These are phyloP conservation scores for Colletotrichum salicis DNA, from an alignment of 2,329 filamentous ascomycete species.

Conservation along the genomic window DNA sequence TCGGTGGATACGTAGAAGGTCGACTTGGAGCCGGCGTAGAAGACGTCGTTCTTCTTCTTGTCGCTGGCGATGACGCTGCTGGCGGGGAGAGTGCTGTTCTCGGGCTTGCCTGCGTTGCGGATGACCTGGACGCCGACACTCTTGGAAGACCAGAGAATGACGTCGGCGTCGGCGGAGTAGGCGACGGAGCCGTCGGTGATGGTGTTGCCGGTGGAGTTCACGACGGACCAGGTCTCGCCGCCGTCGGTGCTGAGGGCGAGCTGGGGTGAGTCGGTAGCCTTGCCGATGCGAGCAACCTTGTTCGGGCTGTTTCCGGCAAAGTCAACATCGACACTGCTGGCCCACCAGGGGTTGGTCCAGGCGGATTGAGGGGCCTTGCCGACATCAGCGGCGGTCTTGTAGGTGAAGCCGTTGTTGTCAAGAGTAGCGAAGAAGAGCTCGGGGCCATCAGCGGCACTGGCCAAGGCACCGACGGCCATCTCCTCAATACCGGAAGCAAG, in stretches of 20 bases:
- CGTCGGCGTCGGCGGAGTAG: slow-evolving; percentile 61
- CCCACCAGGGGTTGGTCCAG: slow-evolving; percentile 60
- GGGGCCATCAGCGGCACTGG: slow-evolving; percentile 59
- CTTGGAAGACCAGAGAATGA: slow-evolving; percentile 58
- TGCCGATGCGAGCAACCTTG: slow-evolving; percentile 62
- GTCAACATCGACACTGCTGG: slow-evolving; percentile 57
- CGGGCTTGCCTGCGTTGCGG: slow-evolving; percentile 53
- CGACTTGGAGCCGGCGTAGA: slow-evolving; percentile 60
- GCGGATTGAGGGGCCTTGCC: slow-evolving; percentile 53
- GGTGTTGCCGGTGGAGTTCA: slow-evolving; percentile 57
- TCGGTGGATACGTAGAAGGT: slow-evolving; percentile 64
- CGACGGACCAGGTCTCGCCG: slow-evolving; percentile 59
- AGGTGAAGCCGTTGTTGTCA: slow-evolving; percentile 65
- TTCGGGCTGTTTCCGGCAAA: slow-evolving; percentile 58
- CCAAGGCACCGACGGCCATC: slow-evolving; percentile 59
- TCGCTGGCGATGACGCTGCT: slow-evolving; percentile 63
- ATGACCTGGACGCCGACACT: slow-evolving; percentile 55
- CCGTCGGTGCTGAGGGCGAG: slow-evolving; percentile 61
- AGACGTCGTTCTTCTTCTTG: slow-evolving; percentile 61
- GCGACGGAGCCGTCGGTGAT: slow-evolving; percentile 59
- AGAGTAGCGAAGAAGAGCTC: slow-evolving; percentile 63
- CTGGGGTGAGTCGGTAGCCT: slow-evolving; percentile 53
- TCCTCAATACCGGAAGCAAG: slow-evolving; percentile 67
- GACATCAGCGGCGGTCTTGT: slow-evolving; percentile 49
- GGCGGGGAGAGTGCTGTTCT: slow-evolving; percentile 55